Percentiles rank a stretch among this genome's conserved stretches.
phyloP scores from a whole-genome alignment of 371 early-diverging fungal genomes.

The Mucor piriformis region DNA sequence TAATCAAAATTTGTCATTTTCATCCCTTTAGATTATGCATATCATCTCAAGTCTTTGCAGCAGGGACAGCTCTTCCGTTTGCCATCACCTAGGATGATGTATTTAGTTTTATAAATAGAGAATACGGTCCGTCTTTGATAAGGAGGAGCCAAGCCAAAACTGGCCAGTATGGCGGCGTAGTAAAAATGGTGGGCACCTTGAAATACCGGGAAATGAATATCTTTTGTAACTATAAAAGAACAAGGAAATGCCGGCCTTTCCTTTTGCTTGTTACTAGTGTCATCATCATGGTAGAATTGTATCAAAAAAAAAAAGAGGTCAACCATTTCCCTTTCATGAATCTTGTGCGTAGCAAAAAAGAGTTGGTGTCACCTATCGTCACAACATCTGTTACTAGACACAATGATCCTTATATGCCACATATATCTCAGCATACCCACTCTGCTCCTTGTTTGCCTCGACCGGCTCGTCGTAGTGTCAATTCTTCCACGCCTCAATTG shows the following conservation, averaged over 20 bases:
- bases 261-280: too few species aligned
- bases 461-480: not conserved
- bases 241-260: too few species aligned
- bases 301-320: not conserved
- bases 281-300: not conserved
- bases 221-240: not conserved
- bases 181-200: slow-evolving; percentile 2
- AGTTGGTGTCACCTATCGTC: not conserved
- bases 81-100: not conserved
- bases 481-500: not conserved
- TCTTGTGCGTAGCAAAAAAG: slow-evolving; percentile 1
- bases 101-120: too few species aligned
- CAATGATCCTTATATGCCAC: slow-evolving; percentile 13
- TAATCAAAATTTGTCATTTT: not conserved
- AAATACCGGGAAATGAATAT: slow-evolving; percentile 8
- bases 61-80: too few species aligned
- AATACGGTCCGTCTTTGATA: too few species aligned
- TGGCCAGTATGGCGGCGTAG: too few species aligned
- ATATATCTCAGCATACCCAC: slow-evolving; percentile 1
- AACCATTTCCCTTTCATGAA: not conserved
- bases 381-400: not conserved
- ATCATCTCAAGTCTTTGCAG: too few species aligned
- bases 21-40: not conserved
- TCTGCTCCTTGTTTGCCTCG: not conserved
- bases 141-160: too few species aligned